Evolutionary conservation across 2,329 filamentous ascomycete genomes (phyloP).

Genomic region (Fusarium mexicanum): DNA sequence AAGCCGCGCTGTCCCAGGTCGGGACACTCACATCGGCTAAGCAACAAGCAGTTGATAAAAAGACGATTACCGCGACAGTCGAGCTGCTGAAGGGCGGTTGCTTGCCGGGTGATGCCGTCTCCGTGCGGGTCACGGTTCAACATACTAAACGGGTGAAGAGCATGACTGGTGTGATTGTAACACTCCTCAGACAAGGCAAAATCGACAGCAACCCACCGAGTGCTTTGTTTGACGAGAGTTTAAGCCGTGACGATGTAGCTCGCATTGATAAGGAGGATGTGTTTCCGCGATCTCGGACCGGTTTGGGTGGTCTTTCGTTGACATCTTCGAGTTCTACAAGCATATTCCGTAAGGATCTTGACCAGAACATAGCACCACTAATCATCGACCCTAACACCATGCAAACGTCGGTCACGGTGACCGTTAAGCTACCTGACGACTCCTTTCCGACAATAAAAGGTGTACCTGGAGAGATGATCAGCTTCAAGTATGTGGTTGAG

Average conservation of each 20-base stretch:
- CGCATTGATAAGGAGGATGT: constrained; percentile 82
- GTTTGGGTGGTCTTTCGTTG: constrained; percentile 85
- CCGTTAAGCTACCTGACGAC: constrained; percentile 87
- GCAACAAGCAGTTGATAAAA: constrained; percentile 65
- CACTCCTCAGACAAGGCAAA: constrained; percentile 87
- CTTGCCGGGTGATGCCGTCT: constrained; percentile 83
- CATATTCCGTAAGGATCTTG: constrained; percentile 94
- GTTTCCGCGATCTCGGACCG: constrained; percentile 87
- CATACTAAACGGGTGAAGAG: constrained; percentile 92
- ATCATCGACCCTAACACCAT: constrained; percentile 86
- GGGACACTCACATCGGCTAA: constrained; percentile 49
- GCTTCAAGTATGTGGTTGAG: constrained; percentile 93
- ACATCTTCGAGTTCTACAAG: constrained; percentile 88
- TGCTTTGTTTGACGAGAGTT: constrained; percentile 58
- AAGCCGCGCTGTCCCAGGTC: constrained; percentile 51
- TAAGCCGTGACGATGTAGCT: constrained; percentile 71
- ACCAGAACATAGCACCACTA: constrained; percentile 87
- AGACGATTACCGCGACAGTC: constrained; percentile 86
- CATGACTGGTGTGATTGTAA: constrained; percentile 91
- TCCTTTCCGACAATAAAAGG: constrained; percentile 90
- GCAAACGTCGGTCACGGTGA: constrained; percentile 81
- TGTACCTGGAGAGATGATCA: constrained; percentile 93
- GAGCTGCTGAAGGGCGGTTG: constrained; percentile 85
- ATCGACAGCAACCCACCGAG: constrained; percentile 78
- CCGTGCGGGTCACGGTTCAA: constrained; percentile 82